Evolutionary conservation across 805 yeast species (phyloP).

Genomic region (Scheffersomyces spartinae): DNA sequence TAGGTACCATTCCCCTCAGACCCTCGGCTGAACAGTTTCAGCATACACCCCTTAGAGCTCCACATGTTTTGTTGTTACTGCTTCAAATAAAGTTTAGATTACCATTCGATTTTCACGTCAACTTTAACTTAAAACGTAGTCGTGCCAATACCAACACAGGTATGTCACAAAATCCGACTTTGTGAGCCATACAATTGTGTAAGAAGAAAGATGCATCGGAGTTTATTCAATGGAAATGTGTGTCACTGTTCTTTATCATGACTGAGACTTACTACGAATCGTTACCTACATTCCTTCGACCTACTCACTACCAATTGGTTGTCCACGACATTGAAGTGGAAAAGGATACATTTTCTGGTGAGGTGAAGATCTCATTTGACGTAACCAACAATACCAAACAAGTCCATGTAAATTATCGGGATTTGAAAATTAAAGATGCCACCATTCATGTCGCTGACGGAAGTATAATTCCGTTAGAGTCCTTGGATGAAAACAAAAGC

Average conservation of each 20-base stretch:
- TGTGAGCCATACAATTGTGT: no score
- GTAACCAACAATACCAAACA: constrained; percentile 30
- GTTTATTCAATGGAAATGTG: neutral
- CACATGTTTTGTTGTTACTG: no score
- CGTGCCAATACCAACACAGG: no score
- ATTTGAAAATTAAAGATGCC: constrained; percentile 19
- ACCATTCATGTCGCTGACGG: constrained; percentile 15
- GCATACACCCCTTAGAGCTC: no score
- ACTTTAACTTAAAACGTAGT: no score
- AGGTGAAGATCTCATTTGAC: constrained; percentile 34
- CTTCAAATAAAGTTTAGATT: no score
- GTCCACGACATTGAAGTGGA: constrained; percentile 49
- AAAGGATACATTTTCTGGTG: constrained; percentile 35
- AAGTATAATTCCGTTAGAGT: constrained; percentile 5
- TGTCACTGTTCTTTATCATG: neutral
- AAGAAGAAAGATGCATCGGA: no score
- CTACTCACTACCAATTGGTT: constrained; percentile 57
- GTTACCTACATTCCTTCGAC: constrained; percentile 56
- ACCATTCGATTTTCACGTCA: no score
- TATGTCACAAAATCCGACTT: no score
- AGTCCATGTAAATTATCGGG: constrained; percentile 39
- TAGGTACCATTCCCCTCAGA: no score
- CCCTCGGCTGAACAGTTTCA: no score
- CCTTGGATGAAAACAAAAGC: constrained; percentile 29
- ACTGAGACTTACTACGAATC: constrained; percentile 17